Base-by-base conservation (phyloP, 352 stramenopile genomes). In the Elongisporangium undulatum region DNA sequence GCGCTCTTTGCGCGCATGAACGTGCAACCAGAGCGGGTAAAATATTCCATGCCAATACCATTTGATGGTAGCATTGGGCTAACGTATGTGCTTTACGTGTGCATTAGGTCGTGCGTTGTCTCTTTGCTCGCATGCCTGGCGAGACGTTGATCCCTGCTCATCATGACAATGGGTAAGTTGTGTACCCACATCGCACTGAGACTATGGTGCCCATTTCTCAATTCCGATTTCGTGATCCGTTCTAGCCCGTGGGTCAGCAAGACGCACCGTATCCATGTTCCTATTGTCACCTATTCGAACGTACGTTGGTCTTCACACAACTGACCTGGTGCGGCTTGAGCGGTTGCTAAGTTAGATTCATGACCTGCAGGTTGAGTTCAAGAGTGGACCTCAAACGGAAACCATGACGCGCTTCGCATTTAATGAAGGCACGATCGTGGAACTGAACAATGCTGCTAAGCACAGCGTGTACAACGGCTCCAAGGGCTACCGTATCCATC, bases 391-490 rank as follows among this genome's bases (percentile, higher is more conserved):
- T 79, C 23, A 84, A 63, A 48, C 87, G 62, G 24, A 57, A 59
- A 58, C 58, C 70, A 62, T 74, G 68, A 57, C 79, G 97, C 79
- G 71, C 81, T 74, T 77, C 79, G 72, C 85, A 56, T 98, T 97
- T 64, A 77, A 82, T 61, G 87, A 97, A 66, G 95, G 93, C 59
- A 77, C 91, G 56, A 87, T 98, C 29, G 89, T 98, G 69, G 96
- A 99, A 83, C 94, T 99, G 57, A 99, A 99, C 77, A 99, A 99
- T 71, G 90, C 96, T 53, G 89, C 89, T 54, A 98, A 98, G 69
- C 94, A 98, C 77, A 79, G 68, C 60, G 82, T 98, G 8, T 87
- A 85, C 55, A 99, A 99, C 73, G 80, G 79, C 23, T 85, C 72
- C 53, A 55, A 69, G 22, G 63, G 83, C n/a, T 67, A 90, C 65